These are phyloP conservation scores for Cladobotryum protrusum DNA, from an alignment of 2,329 filamentous ascomycete genomes.

Conservation along the genomic window DNA sequence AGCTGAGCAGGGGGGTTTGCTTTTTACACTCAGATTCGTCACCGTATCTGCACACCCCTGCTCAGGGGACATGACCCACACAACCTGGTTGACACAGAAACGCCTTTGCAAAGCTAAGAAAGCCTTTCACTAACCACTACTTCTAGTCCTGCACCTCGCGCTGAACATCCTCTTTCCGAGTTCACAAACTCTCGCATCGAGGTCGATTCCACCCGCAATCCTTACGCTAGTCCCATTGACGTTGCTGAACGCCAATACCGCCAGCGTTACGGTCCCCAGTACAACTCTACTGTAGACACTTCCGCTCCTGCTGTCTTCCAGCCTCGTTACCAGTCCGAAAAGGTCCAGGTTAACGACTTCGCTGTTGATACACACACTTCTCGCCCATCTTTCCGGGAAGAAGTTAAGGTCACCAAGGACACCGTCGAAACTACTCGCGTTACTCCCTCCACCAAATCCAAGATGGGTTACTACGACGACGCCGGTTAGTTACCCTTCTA, in stretches of 20 bases:
- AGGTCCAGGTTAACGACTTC: slow-evolving; percentile 27
- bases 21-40: too few relatives aligned
- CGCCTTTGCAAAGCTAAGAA: slow-evolving; percentile 20
- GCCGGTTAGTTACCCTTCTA: slow-evolving; percentile 40
- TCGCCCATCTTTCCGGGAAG: slow-evolving; percentile 46
- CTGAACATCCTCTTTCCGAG: slow-evolving; percentile 24
- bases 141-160: slow-evolving; percentile 24
- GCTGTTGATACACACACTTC: slow-evolving; percentile 28
- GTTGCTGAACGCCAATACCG: slow-evolving; percentile 61
- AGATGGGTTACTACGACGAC: slow-evolving; percentile 63
- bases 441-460: slow-evolving; percentile 41
- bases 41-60: slow-evolving; percentile 1
- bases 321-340: slow-evolving; percentile 14
- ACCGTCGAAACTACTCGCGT: slow-evolving; percentile 52
- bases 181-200: slow-evolving; percentile 63
- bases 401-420: slow-evolving; percentile 57
- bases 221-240: slow-evolving; percentile 48
- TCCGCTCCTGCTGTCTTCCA: not conserved
- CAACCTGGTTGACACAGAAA: slow-evolving; percentile 20
- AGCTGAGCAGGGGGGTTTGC: too few relatives aligned
- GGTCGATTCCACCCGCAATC: slow-evolving; percentile 39
- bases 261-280: slow-evolving; percentile 39
- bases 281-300: slow-evolving; percentile 14
- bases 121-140: slow-evolving; percentile 15
- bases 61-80: slow-evolving; percentile 17